These are phyloP conservation scores for Lumnitzera littorea DNA, from an alignment of 345 rosid genomes.

Conservation along the genomic window DNA sequence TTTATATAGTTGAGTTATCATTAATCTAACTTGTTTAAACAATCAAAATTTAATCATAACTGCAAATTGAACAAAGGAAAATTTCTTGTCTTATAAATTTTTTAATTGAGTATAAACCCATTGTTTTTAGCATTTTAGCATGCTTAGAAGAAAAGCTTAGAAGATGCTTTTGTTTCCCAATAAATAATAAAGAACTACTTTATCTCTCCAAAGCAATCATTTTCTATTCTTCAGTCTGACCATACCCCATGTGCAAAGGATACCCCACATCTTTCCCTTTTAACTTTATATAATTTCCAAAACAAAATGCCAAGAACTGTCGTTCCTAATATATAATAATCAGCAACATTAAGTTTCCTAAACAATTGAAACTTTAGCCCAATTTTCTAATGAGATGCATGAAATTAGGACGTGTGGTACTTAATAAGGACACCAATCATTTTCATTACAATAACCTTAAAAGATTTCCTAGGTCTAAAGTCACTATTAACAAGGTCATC, in stretches of 20 bases:
- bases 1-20: neutral
- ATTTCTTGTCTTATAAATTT: neutral
- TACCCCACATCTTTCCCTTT: slow-evolving; percentile 24
- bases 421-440: slow-evolving; percentile 10
- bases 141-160: too few species aligned
- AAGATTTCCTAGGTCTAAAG: neutral
- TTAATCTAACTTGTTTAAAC: too few species aligned
- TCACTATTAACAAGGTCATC: neutral
- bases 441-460: neutral
- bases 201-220: slow-evolving; percentile 10
- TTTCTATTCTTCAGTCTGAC: slow-evolving; percentile 23
- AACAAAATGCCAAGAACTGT: slow-evolving; percentile 23
- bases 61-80: neutral
- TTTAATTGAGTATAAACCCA: neutral
- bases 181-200: neutral
- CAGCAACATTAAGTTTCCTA: slow-evolving; percentile 4
- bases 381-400: slow-evolving; percentile 3
- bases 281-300: neutral
- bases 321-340: slow-evolving; percentile 11
- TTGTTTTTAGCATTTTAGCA: neutral
- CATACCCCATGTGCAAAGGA: slow-evolving; percentile 43
- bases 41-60: neutral
- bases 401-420: neutral
- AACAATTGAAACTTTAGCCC: slow-evolving; percentile 4
- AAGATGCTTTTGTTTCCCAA: slow-evolving; percentile 25